phyloP scores from a whole-genome alignment of 768 basidiomycete species.

The Kwoniella mangroviensis region DNA sequence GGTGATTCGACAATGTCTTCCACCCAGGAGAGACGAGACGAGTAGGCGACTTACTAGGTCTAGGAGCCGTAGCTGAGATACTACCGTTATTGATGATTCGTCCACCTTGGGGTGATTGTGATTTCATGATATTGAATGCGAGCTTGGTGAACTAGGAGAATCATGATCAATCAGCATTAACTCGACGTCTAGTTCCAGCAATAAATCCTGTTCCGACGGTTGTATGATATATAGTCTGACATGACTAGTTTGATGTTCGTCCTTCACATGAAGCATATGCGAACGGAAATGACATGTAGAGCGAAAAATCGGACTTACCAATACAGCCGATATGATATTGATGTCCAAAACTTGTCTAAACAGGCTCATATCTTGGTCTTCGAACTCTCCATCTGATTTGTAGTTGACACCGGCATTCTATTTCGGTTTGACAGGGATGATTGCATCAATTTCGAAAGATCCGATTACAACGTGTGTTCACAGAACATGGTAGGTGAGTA shows the following conservation, averaged over 20 bases:
- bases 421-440: no score
- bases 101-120: conserved; percentile 73
- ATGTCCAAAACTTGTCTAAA: conserved; percentile 65
- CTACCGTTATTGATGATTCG: conserved; percentile 83
- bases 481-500: no score
- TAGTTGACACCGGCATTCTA: conserved; percentile 77
- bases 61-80: conserved; percentile 56
- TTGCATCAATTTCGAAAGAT: no score
- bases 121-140: conserved; percentile 74
- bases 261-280: no score
- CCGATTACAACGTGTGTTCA: no score
- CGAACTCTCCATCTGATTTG: conserved; percentile 62
- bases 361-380: conserved; percentile 63
- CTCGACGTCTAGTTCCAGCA: no score
- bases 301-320: conserved; percentile 56
- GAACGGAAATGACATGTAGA: not conserved
- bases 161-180: no score
- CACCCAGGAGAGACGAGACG: no score
- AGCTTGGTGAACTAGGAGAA: conserved; percentile 68
- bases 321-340: conserved; percentile 73
- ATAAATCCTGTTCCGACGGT: no score
- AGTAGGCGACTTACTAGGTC: conserved; percentile 51
- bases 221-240: no score
- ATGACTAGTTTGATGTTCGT: no score
- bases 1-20: no score